Percentiles rank a stretch among this genome's conserved stretches.
Evolutionary conservation across 2,329 filamentous ascomycete species (phyloP).

Genomic region (Diplodia scrobiculata): DNA sequence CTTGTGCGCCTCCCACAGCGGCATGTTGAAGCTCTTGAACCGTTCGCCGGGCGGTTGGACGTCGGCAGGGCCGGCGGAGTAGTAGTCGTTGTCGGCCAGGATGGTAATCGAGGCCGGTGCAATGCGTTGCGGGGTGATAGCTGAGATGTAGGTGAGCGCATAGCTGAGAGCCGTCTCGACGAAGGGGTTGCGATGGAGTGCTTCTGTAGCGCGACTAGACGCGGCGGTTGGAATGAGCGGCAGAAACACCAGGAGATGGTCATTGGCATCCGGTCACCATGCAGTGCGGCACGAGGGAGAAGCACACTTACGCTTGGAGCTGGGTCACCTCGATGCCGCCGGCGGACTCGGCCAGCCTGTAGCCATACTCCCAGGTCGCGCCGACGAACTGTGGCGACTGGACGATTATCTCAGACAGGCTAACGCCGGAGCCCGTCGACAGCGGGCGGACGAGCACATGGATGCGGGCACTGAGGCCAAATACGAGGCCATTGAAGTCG

Average conservation of each 20-base stretch:
- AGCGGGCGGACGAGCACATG: constrained; percentile 62
- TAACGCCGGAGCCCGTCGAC: constrained; percentile 62
- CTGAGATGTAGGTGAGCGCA: constrained; percentile 76
- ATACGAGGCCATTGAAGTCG: constrained; percentile 73
- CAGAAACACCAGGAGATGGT: constrained; percentile 21
- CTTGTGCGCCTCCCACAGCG: constrained; percentile 80
- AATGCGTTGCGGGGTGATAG: constrained; percentile 51
- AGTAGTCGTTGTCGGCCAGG: constrained; percentile 94
- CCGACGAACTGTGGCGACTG: constrained; percentile 87
- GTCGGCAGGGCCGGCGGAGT: constrained; percentile 60
- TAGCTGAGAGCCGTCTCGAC: constrained; percentile 90
- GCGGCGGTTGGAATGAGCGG: constrained; percentile 27
- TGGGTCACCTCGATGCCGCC: constrained; percentile 83
- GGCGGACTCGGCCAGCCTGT: constrained; percentile 67
- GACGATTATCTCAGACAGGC: constrained; percentile 73
- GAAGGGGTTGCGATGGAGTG: constrained; percentile 72
- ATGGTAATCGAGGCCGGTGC: constrained; percentile 78
- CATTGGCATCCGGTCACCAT: constrained; percentile 15
- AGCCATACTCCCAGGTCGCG: constrained; percentile 85
- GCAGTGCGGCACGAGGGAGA: constrained; percentile 3
- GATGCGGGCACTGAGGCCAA: constrained; percentile 65
- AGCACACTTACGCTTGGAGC: constrained; percentile 69
- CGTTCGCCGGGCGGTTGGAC: constrained; percentile 45
- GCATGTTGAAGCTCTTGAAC: constrained; percentile 77
- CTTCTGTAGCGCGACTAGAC: constrained; percentile 34